A percentile compares a stretch with the other conserved stretches of the same genome.
Evolutionary conservation across 2,329 filamentous ascomycete genomes (phyloP).

Genomic region (Hawksworthiomyces lignivorus): DNA sequence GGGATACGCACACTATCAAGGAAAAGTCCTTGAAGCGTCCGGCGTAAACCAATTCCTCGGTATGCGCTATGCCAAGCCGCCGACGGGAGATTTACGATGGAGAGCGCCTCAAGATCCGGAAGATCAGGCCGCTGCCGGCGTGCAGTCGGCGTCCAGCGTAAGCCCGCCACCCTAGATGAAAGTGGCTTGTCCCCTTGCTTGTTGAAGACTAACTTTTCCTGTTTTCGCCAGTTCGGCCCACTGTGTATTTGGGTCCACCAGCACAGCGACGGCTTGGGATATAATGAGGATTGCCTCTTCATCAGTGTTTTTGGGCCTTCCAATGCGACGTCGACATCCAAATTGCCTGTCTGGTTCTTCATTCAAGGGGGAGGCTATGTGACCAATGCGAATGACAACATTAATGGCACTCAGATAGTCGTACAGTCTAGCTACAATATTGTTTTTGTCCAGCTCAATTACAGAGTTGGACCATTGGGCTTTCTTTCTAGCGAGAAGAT

Average conservation of each 20-base stretch:
- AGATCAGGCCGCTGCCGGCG: neutral
- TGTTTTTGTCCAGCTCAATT: slow-evolving; percentile 52
- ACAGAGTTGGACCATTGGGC: slow-evolving; percentile 53
- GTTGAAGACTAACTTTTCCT: no score
- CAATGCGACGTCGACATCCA: slow-evolving; percentile 29
- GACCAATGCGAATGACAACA: slow-evolving; percentile 38
- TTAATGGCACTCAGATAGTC: slow-evolving; percentile 40
- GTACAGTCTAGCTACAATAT: slow-evolving; percentile 28
- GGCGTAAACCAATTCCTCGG: slow-evolving; percentile 1
- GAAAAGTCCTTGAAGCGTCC: neutral
- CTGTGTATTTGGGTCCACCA: neutral
- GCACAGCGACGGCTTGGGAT: no score
- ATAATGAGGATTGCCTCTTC: neutral
- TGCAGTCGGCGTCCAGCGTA: slow-evolving; percentile 24
- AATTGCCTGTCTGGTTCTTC: slow-evolving; percentile 47
- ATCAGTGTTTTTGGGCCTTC: slow-evolving; percentile 31
- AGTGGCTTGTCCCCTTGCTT: no score
- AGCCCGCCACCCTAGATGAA: no score
- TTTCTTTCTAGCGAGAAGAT: slow-evolving; percentile 52
- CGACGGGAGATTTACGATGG: neutral
- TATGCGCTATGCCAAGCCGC: neutral
- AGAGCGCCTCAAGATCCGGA: neutral
- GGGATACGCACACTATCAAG: neutral
- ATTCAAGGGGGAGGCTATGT: slow-evolving; percentile 42
- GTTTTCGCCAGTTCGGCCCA: neutral